Evolutionary conservation across 495 filamentous ascomycete genomes (phyloP).

Genomic region (Aspergillus hancockii): DNA sequence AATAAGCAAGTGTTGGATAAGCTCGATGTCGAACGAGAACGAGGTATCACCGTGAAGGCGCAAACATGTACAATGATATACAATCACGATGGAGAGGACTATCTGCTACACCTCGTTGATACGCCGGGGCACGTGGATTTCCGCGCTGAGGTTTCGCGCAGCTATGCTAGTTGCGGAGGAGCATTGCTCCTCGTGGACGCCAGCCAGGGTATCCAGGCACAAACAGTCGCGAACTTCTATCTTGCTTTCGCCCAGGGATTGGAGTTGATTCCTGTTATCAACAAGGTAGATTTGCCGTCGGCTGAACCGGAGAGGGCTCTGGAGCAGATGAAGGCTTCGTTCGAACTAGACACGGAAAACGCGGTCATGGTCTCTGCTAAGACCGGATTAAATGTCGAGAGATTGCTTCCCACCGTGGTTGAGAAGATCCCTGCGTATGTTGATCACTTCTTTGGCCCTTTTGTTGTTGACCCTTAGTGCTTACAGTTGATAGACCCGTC

Average conservation of each 20-base stretch:
- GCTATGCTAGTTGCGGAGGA: conserved; percentile 93
- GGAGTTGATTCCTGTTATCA: conserved; percentile 85
- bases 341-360: conserved; percentile 80
- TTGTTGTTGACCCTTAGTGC: neutral
- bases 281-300: conserved; percentile 90
- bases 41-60: conserved; percentile 97
- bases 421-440: conserved; percentile 74
- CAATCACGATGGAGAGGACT: conserved; percentile 80
- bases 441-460: neutral
- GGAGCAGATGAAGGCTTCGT: conserved; percentile 78
- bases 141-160: conserved; percentile 89
- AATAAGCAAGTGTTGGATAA: conserved; percentile 98
- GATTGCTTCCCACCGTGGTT: conserved; percentile 79
- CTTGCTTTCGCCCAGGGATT: conserved; percentile 91
- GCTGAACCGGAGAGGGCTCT: conserved; percentile 83
- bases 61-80: conserved; percentile 99
- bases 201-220: conserved; percentile 87
- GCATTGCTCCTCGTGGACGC: conserved; percentile 92
- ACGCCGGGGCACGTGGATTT: conserved; percentile 98
- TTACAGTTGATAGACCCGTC: conserved; percentile 52
- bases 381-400: conserved; percentile 82
- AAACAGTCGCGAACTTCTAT: conserved; percentile 98
- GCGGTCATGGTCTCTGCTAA: conserved; percentile 91
- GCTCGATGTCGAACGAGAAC: conserved; percentile 91
- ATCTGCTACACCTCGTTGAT: conserved; percentile 92